Evolutionary conservation across 345 rosid genomes (phyloP).

Genomic region (Syzygium aromaticum): DNA sequence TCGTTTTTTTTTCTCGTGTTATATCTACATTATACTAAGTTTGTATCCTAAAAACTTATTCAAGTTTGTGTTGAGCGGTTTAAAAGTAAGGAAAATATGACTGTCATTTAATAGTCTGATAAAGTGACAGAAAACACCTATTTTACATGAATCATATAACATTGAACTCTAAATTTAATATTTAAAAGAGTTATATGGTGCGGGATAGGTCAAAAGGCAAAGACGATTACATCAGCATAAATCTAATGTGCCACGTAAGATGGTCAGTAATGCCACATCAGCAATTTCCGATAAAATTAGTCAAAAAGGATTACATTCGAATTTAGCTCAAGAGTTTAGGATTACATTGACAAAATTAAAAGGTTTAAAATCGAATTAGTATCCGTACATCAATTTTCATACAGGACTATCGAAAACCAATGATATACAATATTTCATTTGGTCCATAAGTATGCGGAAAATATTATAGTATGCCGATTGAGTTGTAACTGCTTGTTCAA

Average conservation of each 20-base stretch:
- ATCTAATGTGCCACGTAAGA: accelerated
- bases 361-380: neutral
- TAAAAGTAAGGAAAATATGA: neutral
- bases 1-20: too few relatives aligned
- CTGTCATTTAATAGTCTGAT: neutral
- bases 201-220: neutral
- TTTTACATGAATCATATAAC: neutral
- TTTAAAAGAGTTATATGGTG: neutral
- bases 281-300: neutral
- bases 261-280: accelerated
- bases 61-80: neutral
- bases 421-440: neutral
- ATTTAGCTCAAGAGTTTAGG: accelerated
- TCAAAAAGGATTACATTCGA: accelerated
- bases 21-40: neutral
- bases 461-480: neutral
- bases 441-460: neutral
- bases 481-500: neutral
- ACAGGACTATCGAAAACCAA: neutral
- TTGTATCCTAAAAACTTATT: neutral
- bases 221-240: too few relatives aligned
- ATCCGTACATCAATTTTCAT: neutral
- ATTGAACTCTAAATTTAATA: neutral
- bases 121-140: neutral
- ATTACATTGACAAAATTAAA: neutral